Conservation (phyloP, 345 rosid species). For the Lepidium aucheri region DNA sequence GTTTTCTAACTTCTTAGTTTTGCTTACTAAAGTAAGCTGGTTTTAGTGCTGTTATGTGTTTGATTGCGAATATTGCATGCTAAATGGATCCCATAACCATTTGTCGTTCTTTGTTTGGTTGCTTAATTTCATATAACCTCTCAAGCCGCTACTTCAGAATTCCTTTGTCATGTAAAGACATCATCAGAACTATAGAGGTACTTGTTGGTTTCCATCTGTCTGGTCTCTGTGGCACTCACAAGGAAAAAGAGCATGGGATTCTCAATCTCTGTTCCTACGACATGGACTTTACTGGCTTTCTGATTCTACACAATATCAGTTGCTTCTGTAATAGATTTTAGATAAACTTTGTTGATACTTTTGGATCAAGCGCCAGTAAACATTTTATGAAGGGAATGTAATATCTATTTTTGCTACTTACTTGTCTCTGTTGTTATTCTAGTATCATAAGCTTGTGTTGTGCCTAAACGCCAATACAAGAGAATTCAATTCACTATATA, state of each 20-base stretch:
- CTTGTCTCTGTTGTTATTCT: neutral
- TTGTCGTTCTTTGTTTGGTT: neutral
- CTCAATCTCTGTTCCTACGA: conserved; percentile 3
- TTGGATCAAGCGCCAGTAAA: conserved; percentile 21
- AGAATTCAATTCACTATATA: neutral
- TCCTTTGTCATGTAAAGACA: conserved; percentile 27
- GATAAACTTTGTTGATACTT: conserved; percentile 18
- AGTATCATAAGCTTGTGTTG: neutral
- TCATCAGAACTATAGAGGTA: conserved; percentile 33
- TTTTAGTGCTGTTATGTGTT: conserved; percentile 4
- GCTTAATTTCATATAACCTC: neutral
- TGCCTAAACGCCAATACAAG: neutral
- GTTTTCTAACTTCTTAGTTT: neutral
- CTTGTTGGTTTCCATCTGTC: conserved; percentile 39
- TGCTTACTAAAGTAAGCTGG: neutral
- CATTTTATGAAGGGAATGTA: conserved; percentile 20
- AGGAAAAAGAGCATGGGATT: conserved; percentile 20
- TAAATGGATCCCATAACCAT: conserved; percentile 20
- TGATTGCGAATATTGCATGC: conserved; percentile 18
- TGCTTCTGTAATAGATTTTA: conserved; percentile 14
- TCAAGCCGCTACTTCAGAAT: conserved; percentile 25
- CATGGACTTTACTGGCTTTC: neutral
- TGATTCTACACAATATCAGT: conserved; percentile 3
- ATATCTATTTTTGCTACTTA: neutral
- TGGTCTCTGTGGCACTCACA: conserved; percentile 29